phyloP scores from a whole-genome alignment of 257 asterid species.

The Solanum medicagineum region DNA sequence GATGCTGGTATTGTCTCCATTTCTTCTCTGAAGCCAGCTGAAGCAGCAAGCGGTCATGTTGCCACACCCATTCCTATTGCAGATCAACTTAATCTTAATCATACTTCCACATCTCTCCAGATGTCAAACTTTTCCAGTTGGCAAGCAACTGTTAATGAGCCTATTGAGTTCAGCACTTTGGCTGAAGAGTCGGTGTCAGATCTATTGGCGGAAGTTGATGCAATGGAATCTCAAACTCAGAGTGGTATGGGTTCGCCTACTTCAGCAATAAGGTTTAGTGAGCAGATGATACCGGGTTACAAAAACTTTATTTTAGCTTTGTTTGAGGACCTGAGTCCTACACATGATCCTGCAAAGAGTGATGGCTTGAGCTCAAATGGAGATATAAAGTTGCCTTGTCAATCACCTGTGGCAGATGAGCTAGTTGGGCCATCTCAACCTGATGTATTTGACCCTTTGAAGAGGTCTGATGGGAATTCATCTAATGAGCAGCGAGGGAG shows the following conservation, averaged over 20 bases:
- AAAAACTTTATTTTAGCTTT: constrained; percentile 32
- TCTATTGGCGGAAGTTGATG: constrained; percentile 72
- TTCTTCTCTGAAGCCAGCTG: constrained; percentile 29
- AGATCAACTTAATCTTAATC: constrained; percentile 11
- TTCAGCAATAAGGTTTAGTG: constrained; percentile 20
- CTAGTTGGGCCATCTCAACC: constrained; percentile 14
- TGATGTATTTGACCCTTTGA: constrained; percentile 34
- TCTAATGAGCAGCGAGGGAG: constrained; percentile 16
- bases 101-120: constrained; percentile 26
- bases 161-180: constrained; percentile 55
- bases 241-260: constrained; percentile 43
- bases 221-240: constrained; percentile 44
- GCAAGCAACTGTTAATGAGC: constrained; percentile 34
- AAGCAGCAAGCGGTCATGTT: constrained; percentile 17
- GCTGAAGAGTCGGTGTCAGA: constrained; percentile 77
- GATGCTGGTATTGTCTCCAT: constrained; percentile 24
- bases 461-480: constrained; percentile 38
- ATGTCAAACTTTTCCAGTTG: constrained; percentile 28
- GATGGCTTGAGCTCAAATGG: constrained; percentile 28
- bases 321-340: constrained; percentile 35
- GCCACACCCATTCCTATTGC: constrained; percentile 11
- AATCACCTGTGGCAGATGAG: constrained; percentile 12
- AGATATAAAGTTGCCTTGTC: constrained; percentile 22
- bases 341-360: constrained; percentile 31
- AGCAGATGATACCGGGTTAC: constrained; percentile 27